Evolutionary conservation across 2,329 filamentous ascomycete genomes (phyloP).

Genomic region (Coniochaeta sp.): DNA sequence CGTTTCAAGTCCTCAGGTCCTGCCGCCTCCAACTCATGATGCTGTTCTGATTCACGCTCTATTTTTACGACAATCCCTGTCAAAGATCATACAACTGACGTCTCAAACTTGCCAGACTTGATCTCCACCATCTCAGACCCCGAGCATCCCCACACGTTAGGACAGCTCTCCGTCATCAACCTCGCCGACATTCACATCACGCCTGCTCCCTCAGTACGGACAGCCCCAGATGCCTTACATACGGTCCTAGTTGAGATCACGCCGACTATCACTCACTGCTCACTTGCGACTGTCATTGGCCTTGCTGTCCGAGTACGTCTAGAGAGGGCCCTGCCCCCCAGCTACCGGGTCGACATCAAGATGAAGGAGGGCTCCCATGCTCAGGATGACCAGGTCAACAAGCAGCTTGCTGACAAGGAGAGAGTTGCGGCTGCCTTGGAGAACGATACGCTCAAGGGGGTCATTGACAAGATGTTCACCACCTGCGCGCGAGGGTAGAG

Average conservation of each 20-base stretch:
- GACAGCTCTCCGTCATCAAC: conserved; percentile 89
- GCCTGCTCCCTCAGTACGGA: conserved; percentile 49
- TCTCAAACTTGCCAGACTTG: conserved; percentile 53
- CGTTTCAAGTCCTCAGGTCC: background rate
- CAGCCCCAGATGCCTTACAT: conserved; percentile 49
- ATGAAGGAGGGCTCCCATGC: conserved; percentile 96
- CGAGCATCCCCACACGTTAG: conserved; percentile 90
- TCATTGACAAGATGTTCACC: conserved; percentile 89
- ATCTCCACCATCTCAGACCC: conserved; percentile 94
- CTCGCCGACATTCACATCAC: conserved; percentile 85
- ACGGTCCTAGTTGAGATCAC: conserved; percentile 83
- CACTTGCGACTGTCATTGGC: conserved; percentile 90
- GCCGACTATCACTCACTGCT: conserved; percentile 95
- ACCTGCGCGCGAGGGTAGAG: conserved; percentile 54
- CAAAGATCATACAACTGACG: conserved; percentile 24
- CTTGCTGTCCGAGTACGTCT: conserved; percentile 86
- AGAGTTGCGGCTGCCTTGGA: conserved; percentile 89
- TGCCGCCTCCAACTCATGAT: background rate
- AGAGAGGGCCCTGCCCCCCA: conserved; percentile 82
- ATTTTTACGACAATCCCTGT: conserved; percentile 4
- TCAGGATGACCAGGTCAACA: conserved; percentile 92
- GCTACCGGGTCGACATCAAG: conserved; percentile 84
- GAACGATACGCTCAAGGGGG: conserved; percentile 81
- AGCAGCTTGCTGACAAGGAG: conserved; percentile 95
- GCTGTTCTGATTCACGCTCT: conserved; percentile 1